A percentile compares a stretch with the other conserved stretches of the same genome.
phyloP scores from a whole-genome alignment of 805 yeast genomes.

The Pichia cabralensis region DNA sequence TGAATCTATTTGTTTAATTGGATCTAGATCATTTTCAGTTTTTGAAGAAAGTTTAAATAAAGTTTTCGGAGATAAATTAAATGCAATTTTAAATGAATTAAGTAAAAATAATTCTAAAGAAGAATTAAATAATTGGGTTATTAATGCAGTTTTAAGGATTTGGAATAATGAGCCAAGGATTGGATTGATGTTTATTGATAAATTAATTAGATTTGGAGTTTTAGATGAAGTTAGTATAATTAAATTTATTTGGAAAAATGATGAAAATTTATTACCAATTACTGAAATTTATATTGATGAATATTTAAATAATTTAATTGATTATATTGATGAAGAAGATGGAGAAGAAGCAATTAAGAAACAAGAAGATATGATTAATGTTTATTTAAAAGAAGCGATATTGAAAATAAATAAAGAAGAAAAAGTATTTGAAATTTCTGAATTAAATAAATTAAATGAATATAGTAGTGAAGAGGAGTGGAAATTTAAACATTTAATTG shows the following conservation, averaged over 20 bases:
- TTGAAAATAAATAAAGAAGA: background rate
- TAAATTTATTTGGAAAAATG: slow-evolving; percentile 25
- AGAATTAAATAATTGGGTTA: slow-evolving; percentile 35
- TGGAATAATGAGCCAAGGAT: slow-evolving; percentile 62
- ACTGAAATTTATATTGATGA: slow-evolving; percentile 39
- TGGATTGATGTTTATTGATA: slow-evolving; percentile 50
- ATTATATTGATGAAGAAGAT: slow-evolving; percentile 10
- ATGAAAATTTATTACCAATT: slow-evolving; percentile 24
- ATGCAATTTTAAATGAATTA: slow-evolving; percentile 16
- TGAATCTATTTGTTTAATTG: slow-evolving; percentile 70
- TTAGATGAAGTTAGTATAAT: slow-evolving; percentile 33
- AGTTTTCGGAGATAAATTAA: slow-evolving; percentile 20
- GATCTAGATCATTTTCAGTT: slow-evolving; percentile 80
- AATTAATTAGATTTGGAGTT: slow-evolving; percentile 37
- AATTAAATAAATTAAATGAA: too few species aligned
- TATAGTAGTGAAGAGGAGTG: background rate
- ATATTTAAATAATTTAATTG: slow-evolving; percentile 20
- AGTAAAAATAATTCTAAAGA: slow-evolving; percentile 20
- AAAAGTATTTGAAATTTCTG: too few species aligned
- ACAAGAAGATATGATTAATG: slow-evolving; percentile 9
- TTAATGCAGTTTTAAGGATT: slow-evolving; percentile 47
- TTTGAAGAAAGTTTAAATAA: slow-evolving; percentile 41
- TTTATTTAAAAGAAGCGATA: too few species aligned
- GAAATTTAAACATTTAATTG: too few species aligned
- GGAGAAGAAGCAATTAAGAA: slow-evolving; percentile 15